Evolutionary conservation across 345 rosid species (phyloP).

Genomic region (Brassica incana): DNA sequence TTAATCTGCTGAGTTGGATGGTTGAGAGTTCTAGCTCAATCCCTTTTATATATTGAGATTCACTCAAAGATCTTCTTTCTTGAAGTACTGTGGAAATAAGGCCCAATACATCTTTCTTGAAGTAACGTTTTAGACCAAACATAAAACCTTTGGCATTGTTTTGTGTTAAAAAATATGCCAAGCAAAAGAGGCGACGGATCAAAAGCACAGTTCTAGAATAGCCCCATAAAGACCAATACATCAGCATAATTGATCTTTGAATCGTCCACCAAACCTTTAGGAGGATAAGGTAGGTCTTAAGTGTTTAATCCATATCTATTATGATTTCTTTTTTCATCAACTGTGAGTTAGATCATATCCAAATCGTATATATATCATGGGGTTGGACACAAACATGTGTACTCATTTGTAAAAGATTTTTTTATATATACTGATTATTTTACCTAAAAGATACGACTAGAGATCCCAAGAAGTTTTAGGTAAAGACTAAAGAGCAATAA

Average conservation of each 20-base stretch:
- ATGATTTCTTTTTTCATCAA: neutral
- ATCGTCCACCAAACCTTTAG: neutral
- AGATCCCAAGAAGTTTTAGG: neutral
- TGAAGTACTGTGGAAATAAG: no score
- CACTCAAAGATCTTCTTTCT: no score
- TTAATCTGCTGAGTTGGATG: no score
- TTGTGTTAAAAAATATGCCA: neutral
- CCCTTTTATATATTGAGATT: no score
- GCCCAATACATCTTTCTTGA: no score
- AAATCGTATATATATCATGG: neutral
- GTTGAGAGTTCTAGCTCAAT: no score
- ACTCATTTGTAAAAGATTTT: neutral
- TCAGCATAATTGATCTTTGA: neutral
- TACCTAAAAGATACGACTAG: constrained; percentile 11
- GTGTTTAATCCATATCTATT: constrained; percentile 4
- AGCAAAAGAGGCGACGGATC: neutral
- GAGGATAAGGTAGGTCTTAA: constrained; percentile 7
- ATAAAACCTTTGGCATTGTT: no score
- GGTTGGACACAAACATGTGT: neutral
- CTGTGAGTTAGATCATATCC: constrained; percentile 2
- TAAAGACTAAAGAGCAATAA: neutral
- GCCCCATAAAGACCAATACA: constrained; percentile 20
- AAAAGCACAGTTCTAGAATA: neutral
- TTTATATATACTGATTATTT: neutral
- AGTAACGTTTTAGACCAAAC: no score